Evolutionary conservation across 345 rosid species (phyloP).

Genomic region (Garcia nutans): DNA sequence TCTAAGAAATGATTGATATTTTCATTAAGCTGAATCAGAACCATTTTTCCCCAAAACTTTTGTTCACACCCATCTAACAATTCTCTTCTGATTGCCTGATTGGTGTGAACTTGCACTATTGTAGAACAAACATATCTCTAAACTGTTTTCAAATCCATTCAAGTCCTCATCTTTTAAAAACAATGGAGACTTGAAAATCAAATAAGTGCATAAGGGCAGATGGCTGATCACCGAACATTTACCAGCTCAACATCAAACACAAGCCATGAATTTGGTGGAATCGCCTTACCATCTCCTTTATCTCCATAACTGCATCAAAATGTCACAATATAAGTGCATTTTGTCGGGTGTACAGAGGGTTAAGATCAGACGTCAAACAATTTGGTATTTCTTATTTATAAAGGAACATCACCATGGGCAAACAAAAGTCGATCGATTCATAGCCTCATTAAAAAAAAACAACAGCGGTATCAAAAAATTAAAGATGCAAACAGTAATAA

Average conservation of each 20-base stretch:
- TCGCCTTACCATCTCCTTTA: slow-evolving; percentile 40
- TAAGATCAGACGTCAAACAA: not conserved
- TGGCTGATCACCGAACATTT: slow-evolving; percentile 37
- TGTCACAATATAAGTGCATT: not conserved
- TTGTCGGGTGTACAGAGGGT: not conserved
- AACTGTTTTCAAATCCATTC: not conserved
- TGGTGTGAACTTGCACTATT: not conserved
- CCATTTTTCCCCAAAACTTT: slow-evolving; percentile 1
- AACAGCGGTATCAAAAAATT: not conserved
- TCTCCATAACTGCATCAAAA: slow-evolving; percentile 47
- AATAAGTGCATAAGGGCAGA: not conserved
- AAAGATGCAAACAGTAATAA: not conserved
- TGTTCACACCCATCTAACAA: not conserved
- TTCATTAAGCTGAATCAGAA: not conserved
- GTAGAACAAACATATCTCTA: not conserved
- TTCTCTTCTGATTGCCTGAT: not conserved
- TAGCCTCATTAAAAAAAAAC: too few relatives aligned
- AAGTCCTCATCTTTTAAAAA: not conserved
- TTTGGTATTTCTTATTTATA: not conserved
- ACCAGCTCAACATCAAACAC: slow-evolving; percentile 68
- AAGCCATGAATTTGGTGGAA: slow-evolving; percentile 76
- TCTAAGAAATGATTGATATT: not conserved
- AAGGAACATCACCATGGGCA: not conserved
- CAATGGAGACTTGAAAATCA: not conserved
- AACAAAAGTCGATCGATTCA: not conserved